phyloP scores from a whole-genome alignment of 306 rosid species.

The Vachellia pachyceras region DNA sequence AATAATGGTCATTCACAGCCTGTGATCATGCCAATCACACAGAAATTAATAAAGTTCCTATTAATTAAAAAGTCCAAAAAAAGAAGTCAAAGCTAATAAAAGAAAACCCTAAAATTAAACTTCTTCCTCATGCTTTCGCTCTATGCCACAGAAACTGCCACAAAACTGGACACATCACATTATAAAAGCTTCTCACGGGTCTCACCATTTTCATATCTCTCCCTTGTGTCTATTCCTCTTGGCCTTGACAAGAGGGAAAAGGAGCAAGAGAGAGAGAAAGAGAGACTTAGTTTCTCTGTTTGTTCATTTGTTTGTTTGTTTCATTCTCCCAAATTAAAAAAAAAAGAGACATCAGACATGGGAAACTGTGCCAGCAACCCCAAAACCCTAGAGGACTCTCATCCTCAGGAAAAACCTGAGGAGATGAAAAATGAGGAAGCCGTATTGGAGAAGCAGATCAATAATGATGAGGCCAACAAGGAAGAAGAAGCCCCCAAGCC shows the following conservation, averaged over 20 bases:
- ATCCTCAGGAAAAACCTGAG: not conserved
- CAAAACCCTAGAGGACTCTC: not conserved
- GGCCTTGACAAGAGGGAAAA: not conserved
- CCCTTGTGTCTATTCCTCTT: not conserved
- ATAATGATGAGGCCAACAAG: not conserved
- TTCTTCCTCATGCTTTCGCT: not conserved
- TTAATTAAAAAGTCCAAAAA: not conserved
- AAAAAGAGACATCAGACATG: not conserved
- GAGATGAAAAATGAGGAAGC: not conserved
- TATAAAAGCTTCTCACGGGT: not conserved
- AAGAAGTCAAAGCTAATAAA: not conserved
- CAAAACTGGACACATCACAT: not conserved
- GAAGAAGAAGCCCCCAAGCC: not conserved
- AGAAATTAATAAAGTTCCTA: not conserved
- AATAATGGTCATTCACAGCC: not conserved
- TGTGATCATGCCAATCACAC: not conserved
- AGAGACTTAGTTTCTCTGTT: no score
- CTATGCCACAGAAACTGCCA: not conserved
- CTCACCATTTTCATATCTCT: not conserved
- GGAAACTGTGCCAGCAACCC: constrained; percentile 10
- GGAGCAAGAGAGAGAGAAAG: not conserved
- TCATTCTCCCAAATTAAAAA: not conserved
- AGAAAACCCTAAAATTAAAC: not conserved
- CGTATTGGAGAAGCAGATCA: not conserved
- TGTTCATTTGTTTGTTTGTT: not conserved